A percentile compares a stretch with the other conserved stretches of the same genome.
These are phyloP conservation scores for Cubamyces lactineus DNA, from an alignment of 768 basidiomycete genomes.

Conservation along the genomic window DNA sequence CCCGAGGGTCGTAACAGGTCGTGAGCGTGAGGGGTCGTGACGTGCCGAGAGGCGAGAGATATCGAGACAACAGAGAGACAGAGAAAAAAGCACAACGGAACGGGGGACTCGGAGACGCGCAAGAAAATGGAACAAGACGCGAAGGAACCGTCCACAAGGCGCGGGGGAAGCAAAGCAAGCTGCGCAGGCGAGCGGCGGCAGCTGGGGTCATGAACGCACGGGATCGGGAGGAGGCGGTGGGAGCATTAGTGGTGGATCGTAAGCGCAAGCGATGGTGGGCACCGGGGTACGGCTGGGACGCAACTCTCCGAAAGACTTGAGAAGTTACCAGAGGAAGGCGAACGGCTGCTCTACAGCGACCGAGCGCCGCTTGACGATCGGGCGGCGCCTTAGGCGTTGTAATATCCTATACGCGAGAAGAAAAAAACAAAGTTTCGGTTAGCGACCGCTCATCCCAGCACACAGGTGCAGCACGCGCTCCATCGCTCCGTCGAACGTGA, in stretches of 20 bases:
- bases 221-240: conserved; percentile 3
- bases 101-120: conserved; percentile 7
- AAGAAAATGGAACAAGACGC: conserved; percentile 5
- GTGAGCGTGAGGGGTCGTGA: conserved; percentile 34
- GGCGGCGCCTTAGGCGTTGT: conserved; percentile 48
- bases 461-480: conserved; percentile 4
- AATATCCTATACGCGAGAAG: conserved; percentile 35
- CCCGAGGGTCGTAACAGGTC: conserved; percentile 18
- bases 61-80: conserved; percentile 16
- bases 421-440: conserved; percentile 17
- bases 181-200: conserved; percentile 7
- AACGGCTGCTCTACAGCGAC: conserved; percentile 11
- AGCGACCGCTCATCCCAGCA: conserved; percentile 10
- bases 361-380: conserved; percentile 20
- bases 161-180: conserved; percentile 14
- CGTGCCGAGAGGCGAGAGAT: conserved; percentile 22
- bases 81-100: conserved; percentile 8
- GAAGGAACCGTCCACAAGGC: conserved; percentile 21
- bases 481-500: conserved; percentile 13
- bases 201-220: conserved; percentile 9
- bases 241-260: conserved; percentile 15
- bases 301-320: conserved; percentile 17
- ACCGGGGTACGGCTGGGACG: conserved; percentile 13
- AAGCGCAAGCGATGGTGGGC: conserved; percentile 10
- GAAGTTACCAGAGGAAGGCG: conserved; percentile 21